Evolutionary conservation across 208 protist genomes (phyloP).

Genomic region (Trypanosoma mega): DNA sequence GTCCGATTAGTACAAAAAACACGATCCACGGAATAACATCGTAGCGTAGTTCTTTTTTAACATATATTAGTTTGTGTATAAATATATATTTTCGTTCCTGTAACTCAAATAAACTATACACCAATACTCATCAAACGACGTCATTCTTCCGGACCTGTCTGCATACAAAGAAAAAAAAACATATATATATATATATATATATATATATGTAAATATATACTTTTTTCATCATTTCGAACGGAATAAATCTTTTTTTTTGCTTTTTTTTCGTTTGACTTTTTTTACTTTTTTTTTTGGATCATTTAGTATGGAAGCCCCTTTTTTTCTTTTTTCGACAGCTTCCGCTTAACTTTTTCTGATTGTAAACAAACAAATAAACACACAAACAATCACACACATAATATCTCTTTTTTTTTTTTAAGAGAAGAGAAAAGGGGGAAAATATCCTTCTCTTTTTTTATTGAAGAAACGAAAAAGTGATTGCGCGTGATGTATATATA

Average conservation of each 20-base stretch:
- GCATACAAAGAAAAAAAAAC: constrained; percentile 1
- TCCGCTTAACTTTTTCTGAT: too few species aligned
- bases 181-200: constrained; percentile 22
- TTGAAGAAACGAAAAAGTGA: not conserved
- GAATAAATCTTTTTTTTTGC: not conserved
- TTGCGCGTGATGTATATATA: too few species aligned
- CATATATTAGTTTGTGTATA: too few species aligned
- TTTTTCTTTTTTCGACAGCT: too few species aligned
- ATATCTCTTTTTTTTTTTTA: too few species aligned
- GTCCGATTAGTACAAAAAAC: too few species aligned
- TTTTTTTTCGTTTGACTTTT: not conserved
- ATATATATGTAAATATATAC: not conserved
- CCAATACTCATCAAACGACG: too few species aligned
- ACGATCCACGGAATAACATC: too few species aligned
- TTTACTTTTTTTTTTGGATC: not conserved
- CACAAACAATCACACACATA: not conserved
- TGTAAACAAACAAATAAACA: not conserved
- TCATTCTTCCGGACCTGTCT: not conserved
- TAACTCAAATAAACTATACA: not conserved
- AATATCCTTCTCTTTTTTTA: not conserved
- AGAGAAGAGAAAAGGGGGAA: not conserved
- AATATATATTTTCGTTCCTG: too few species aligned
- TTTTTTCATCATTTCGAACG: not conserved
- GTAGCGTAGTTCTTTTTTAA: too few species aligned
- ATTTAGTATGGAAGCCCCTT: too few species aligned